These are phyloP conservation scores for Pholiota adiposa DNA, from an alignment of 1,284 basidiomycete species.

Conservation along the genomic window DNA sequence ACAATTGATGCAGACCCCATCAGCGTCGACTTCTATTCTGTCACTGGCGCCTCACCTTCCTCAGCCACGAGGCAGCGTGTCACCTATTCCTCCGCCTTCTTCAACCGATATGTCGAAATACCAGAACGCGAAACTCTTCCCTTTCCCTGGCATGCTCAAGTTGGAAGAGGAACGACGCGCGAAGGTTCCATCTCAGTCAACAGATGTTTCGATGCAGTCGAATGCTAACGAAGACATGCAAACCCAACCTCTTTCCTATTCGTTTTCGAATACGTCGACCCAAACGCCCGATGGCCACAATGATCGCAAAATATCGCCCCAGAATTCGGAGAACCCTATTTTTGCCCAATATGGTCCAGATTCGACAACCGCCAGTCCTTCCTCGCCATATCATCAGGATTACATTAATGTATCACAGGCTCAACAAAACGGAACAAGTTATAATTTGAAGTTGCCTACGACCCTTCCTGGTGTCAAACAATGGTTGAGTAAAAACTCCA, in stretches of 20 bases:
- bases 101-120: conserved; percentile 63
- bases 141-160: conserved; percentile 84
- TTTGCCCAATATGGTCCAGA: conserved; percentile 49
- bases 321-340: conserved; percentile 66
- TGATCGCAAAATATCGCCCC: conserved; percentile 68
- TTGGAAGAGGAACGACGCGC: conserved; percentile 73
- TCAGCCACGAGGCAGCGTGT: conserved; percentile 57
- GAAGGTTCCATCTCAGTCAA: conserved; percentile 63
- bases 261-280: conserved; percentile 53
- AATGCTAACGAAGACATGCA: conserved; percentile 49
- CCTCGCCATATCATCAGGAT: conserved; percentile 53
- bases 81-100: conserved; percentile 72
- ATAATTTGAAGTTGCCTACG: conserved; percentile 63
- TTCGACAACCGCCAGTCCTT: conserved; percentile 37
- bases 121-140: conserved; percentile 81
- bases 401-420: conserved; percentile 46
- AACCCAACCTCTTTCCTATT: conserved; percentile 46
- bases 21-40: conserved; percentile 66
- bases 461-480: conserved; percentile 76
- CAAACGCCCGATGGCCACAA: conserved; percentile 52
- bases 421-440: conserved; percentile 39
- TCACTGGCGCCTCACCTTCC: conserved; percentile 56
- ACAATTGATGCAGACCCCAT: conserved; percentile 60
- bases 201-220: conserved; percentile 53
- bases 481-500: conserved; percentile 66